Evolutionary conservation across 140 eudicot genomes (phyloP).

Genomic region (Erigeron philadelphicus): DNA sequence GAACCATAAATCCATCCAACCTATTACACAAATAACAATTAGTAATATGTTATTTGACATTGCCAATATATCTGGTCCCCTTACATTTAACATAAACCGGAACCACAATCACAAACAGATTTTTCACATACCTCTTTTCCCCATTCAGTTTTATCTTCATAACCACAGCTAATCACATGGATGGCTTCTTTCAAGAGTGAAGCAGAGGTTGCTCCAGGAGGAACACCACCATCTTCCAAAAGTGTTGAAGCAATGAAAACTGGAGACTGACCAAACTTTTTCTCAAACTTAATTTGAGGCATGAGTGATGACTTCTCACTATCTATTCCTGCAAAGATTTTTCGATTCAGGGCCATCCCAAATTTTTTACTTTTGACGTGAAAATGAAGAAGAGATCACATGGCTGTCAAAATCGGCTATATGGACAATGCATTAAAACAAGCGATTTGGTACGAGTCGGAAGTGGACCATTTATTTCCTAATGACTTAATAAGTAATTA

Average conservation of each 20-base stretch:
- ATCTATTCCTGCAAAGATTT: constrained; percentile 62
- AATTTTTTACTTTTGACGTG: neutral
- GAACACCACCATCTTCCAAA: constrained; percentile 81
- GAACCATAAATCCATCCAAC: constrained; percentile 98
- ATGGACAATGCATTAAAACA: too few relatives aligned
- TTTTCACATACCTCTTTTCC: constrained; percentile 74
- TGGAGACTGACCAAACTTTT: constrained; percentile 93
- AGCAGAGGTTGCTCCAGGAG: constrained; percentile 71
- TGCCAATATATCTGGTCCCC: neutral
- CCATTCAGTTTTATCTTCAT: constrained; percentile 97
- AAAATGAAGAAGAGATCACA: neutral
- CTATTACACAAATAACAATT: constrained; percentile 29
- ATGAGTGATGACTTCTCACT: constrained; percentile 75
- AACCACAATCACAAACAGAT: neutral
- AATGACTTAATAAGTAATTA: neutral
- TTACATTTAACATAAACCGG: too few relatives aligned
- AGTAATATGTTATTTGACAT: neutral
- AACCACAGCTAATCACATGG: constrained; percentile 97
- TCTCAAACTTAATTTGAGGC: constrained; percentile 99
- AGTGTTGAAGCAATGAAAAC: constrained; percentile 89
- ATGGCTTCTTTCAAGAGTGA: constrained; percentile 96
- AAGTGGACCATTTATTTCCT: neutral
- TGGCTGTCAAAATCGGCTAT: too few relatives aligned
- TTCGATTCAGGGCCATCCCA: neutral
- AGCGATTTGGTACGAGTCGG: too few relatives aligned